These are phyloP conservation scores for Zostera marina DNA, from an alignment of 116 monocot species.

Conservation along the genomic window DNA sequence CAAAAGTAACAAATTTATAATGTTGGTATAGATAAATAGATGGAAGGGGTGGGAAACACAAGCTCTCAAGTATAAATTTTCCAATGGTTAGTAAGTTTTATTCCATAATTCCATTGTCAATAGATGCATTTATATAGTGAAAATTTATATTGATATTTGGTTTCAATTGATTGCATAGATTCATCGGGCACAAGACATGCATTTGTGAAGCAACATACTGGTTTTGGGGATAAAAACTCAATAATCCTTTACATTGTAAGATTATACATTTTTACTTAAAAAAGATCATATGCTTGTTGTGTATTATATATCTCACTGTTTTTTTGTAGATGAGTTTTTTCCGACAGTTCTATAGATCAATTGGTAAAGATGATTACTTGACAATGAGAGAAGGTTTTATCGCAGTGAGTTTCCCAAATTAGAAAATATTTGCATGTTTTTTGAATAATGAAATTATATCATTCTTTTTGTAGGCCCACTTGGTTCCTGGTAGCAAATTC, in stretches of 20 bases:
- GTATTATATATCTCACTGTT: neutral
- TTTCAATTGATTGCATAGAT: constrained; percentile 25
- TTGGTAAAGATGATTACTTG: constrained; percentile 63
- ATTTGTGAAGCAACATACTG: constrained; percentile 62
- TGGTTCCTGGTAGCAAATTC: constrained; percentile 79
- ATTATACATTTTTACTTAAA: neutral
- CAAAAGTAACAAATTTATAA: neutral
- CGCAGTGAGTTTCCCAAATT: constrained; percentile 29
- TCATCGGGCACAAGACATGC: constrained; percentile 65
- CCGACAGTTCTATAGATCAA: constrained; percentile 67
- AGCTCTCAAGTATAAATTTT: constrained; percentile 39
- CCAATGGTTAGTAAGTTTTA: constrained; percentile 6
- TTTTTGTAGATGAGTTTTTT: constrained; percentile 59
- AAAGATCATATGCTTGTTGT: neutral
- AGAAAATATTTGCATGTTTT: neutral
- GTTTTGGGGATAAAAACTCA: constrained; percentile 42
- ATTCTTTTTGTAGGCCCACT: constrained; percentile 38
- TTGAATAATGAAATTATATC: neutral
- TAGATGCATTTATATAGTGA: neutral
- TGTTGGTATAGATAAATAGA: constrained; percentile 32
- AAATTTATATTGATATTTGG: neutral
- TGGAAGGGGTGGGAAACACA: constrained; percentile 80
- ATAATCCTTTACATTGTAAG: constrained; percentile 66
- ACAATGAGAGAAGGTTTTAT: constrained; percentile 80
- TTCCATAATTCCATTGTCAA: neutral